These are phyloP conservation scores for Ilex paraguariensis DNA, from an alignment of 305 asterid genomes.

Conservation along the genomic window DNA sequence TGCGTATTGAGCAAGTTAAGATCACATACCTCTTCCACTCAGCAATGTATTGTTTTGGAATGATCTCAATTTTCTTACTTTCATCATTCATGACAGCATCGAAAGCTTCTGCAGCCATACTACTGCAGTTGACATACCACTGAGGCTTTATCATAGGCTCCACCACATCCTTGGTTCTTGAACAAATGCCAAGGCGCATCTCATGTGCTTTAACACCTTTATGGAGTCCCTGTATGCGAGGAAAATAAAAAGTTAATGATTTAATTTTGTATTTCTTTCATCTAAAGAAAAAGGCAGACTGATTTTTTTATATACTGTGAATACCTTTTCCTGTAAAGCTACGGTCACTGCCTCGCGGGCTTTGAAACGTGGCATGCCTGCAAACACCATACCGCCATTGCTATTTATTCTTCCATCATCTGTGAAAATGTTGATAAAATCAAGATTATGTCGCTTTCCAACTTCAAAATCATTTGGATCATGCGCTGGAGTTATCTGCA, in stretches of 20 bases:
- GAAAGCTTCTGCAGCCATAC: conserved; percentile 65
- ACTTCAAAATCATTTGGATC: conserved; percentile 92
- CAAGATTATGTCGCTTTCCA: conserved; percentile 73
- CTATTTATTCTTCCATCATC: conserved; percentile 84
- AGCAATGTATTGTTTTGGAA: conserved; percentile 83
- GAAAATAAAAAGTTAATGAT: background rate
- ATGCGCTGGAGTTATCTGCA: conserved; percentile 86
- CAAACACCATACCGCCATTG: conserved; percentile 63
- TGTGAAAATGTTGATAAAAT: conserved; percentile 64
- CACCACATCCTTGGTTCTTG: conserved; percentile 80
- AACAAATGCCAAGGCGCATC: conserved; percentile 92
- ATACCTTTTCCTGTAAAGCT: conserved; percentile 65
- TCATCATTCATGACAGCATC: conserved; percentile 43
- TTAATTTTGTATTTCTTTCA: too few relatives aligned
- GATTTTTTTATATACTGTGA: background rate
- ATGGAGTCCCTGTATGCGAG: conserved; percentile 36
- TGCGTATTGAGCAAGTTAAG: too few relatives aligned
- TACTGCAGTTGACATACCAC: conserved; percentile 71
- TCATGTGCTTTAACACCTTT: conserved; percentile 67
- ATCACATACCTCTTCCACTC: conserved; percentile 56
- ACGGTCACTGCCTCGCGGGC: conserved; percentile 68
- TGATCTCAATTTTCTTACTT: conserved; percentile 58
- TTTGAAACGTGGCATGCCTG: conserved; percentile 72
- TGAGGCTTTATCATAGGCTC: conserved; percentile 96
- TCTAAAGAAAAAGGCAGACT: too few relatives aligned